Base-by-base conservation (phyloP, 208 protist species). In the Crithidia mellificae region DNA sequence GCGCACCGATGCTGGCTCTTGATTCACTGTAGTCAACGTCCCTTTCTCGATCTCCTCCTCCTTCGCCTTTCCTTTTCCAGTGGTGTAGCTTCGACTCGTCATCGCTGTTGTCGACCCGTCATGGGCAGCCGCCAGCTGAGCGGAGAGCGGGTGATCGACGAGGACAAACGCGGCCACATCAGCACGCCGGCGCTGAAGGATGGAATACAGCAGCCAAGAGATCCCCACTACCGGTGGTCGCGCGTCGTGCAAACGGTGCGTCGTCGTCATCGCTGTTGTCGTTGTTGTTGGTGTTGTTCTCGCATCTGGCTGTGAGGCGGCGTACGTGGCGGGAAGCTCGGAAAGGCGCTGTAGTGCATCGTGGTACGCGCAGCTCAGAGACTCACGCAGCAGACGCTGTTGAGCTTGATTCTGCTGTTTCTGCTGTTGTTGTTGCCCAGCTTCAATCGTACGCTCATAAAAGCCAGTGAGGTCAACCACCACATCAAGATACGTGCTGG, bases 201-300 rank as follows among this genome's bases (percentile, higher is more conserved):
- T 81, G 36, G 77, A 83, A 46, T 89, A 76, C 63, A 90, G 58
- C 46, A 93, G 65, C 84, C 84, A 93, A 34, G 80, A 68, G 19
- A 85, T 70, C 15, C 77, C 78, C 12, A 91, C 72, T 34, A 87
- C 67, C 15, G 79, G 78, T 7, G 63, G 44, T 4, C 32, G n/a
- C n/a, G n/a, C n/a, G n/a, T n/a, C n/a, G n/a, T n/a, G n/a, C n/a
- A n/a, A n/a, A n/a, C n/a, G n/a, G n/a, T n/a, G n/a, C 54, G 22
- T 22, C 46, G 14, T 11, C 38, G 17, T 2, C 32, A 46, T n/a
- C 41, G 41, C 17, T 46, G 30, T 8, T 43, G n/a, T n/a, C n/a
- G n/a, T n/a, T n/a, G n/a, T n/a, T n/a, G n/a, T n/a, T n/a, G n/a
- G n/a, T n/a, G n/a, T n/a, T n/a, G n/a, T n/a, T n/a, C n/a, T n/a